Percentiles rank a stretch among this genome's conserved stretches.
phyloP scores from a whole-genome alignment of 495 filamentous ascomycete genomes.

The Lepraria neglecta region DNA sequence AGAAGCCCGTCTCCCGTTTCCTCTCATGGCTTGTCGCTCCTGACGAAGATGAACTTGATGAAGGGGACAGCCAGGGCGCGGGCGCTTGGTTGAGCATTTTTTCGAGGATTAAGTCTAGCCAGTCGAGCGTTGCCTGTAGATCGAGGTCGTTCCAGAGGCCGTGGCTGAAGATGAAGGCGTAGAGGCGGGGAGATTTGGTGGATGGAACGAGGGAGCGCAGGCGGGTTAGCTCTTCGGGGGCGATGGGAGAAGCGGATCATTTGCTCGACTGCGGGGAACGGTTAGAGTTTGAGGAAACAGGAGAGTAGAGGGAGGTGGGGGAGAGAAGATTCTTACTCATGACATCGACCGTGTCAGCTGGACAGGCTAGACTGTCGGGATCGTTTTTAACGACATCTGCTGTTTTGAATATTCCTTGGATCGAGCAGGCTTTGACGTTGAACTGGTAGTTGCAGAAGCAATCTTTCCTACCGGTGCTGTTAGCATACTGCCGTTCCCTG shows the following conservation, averaged over 20 bases:
- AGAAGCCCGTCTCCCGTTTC: constrained; percentile 26
- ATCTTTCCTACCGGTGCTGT: constrained; percentile 30
- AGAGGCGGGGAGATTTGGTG: constrained; percentile 34
- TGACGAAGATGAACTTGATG: not conserved
- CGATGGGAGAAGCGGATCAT: constrained; percentile 45
- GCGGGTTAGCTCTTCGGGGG: constrained; percentile 39
- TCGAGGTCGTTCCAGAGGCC: constrained; percentile 50
- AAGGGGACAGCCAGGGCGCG: constrained; percentile 28
- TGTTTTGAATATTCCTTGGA: constrained; percentile 49
- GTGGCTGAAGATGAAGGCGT: constrained; percentile 47
- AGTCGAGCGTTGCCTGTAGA: constrained; percentile 39
- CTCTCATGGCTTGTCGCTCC: constrained; percentile 1
- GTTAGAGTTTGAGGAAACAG: constrained; percentile 15
- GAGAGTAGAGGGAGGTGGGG: not conserved
- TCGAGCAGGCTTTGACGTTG: constrained; percentile 46
- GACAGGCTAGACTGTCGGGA: constrained; percentile 40
- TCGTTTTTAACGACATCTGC: constrained; percentile 44
- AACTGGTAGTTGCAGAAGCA: constrained; percentile 52
- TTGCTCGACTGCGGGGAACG: constrained; percentile 38
- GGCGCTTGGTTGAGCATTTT: constrained; percentile 27
- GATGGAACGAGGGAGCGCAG: constrained; percentile 35
- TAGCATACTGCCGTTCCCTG: constrained; percentile 15
- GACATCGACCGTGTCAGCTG: constrained; percentile 36
- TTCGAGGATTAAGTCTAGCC: constrained; percentile 39
- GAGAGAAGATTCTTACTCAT: constrained; percentile 33